These are phyloP conservation scores for Cinchona pubescens DNA, from an alignment of 257 asterid species.

Conservation along the genomic window DNA sequence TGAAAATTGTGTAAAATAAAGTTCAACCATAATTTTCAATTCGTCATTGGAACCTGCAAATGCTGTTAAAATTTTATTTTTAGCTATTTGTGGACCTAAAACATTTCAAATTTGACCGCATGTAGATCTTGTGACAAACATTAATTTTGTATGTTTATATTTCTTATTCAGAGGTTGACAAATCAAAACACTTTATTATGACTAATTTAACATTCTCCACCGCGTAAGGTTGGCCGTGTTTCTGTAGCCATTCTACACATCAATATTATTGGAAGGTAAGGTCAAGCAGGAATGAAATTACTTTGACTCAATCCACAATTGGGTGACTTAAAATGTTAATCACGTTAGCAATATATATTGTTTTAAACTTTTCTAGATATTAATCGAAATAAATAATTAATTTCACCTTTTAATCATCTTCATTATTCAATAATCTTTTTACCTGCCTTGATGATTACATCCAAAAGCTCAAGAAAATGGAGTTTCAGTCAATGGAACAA, in stretches of 20 bases:
- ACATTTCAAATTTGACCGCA: background rate
- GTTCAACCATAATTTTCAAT: background rate
- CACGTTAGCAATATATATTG: background rate
- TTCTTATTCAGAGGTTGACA: background rate
- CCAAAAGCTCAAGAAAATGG: constrained; percentile 14
- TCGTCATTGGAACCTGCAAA: background rate
- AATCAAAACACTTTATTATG: background rate
- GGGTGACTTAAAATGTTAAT: background rate
- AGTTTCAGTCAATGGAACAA: constrained; percentile 32
- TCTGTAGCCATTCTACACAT: background rate
- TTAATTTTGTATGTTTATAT: background rate
- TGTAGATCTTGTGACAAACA: background rate
- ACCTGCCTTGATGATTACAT: constrained; percentile 39
- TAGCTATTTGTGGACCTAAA: background rate
- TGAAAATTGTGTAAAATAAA: background rate
- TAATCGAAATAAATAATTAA: background rate
- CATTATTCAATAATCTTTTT: constrained; percentile 22
- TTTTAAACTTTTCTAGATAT: background rate
- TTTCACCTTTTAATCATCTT: background rate
- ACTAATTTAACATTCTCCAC: background rate
- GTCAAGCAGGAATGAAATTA: background rate
- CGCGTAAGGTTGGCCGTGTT: background rate
- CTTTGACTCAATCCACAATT: background rate
- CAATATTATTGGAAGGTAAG: constrained; percentile 14
- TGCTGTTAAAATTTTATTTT: background rate